Base-by-base conservation (phyloP, 1,284 basidiomycete genomes). In the Bondarzewia mesenterica region DNA sequence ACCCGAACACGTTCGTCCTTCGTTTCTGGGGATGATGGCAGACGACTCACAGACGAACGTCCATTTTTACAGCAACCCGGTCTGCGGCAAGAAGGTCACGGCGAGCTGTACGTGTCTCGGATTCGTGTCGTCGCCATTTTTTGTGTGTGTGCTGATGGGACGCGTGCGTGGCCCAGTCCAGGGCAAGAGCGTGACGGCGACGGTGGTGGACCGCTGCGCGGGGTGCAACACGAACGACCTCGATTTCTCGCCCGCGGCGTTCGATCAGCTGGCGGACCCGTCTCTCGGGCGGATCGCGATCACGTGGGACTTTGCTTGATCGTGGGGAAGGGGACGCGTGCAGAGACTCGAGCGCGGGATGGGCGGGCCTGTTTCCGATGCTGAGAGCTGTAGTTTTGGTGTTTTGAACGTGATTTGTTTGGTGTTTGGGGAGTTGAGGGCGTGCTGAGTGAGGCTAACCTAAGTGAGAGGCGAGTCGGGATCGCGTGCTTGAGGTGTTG, bases 181-280 rank as follows among this genome's bases (percentile, higher is more conserved):
- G 0, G 38, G 38, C 10, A 40, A 40, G 16, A 15, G 12, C 12
- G 75, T 83, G 25, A 62, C 61, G 0, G 38, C 38, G 15, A 40
- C 38, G 15, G 59, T 86, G 52, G 71, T 68, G 0, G 85, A 89
- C 61, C 72, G 83, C 27, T 89, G 85, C 58, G 61, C 50, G 4
- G 82, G 60, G 10, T 87, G 84, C 54, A 52, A 50, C 0, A 1
- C 62, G 6, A 67, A 61, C 42, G 72, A 76, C 57, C 70, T 85
- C 50, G 81, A 83, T 62, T 68, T 81, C 54, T 78, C 80, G 14
- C 77, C 74, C 2, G 3, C 62, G 7, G 79, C 79, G 6, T 86
- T 86, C 63, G 5, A 57, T 3, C 0, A 46, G 27, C 58, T 78
- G 18, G 68, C 70, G 1, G 16, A 27, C 40, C 16, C 39, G 32